Evolutionary conservation across 169 alveolate genomes (phyloP), one percentile per base, ranked within the genome.

Genomic region (Fabrea salina): DNA sequence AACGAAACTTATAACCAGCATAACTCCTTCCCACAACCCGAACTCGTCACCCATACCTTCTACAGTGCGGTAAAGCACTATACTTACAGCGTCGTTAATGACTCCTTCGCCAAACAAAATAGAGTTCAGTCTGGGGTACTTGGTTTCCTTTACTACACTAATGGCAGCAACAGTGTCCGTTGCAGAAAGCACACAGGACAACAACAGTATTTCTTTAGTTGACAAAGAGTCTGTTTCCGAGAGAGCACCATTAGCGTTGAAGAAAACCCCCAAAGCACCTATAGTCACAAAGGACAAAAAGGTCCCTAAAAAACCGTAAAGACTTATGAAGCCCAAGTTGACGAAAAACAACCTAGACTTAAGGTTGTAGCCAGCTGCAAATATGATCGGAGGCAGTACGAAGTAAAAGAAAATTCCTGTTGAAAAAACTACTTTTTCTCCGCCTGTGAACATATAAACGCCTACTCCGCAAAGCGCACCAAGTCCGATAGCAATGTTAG

Each of bases 81-180:
- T 88, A 37, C 87, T 47, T 8, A 89, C 93, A 7, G 95, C 94
- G 86, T 92, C 96, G 84, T 92, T 92, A 11, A 92, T 91, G 0
- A 89, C 93, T 6, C 96, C 96, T 83, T 92, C 96, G 22, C 96
- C 96, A 72, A 92, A 92, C 49, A 92, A 79, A 43, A 92, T 88
- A 5, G 91, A 82, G 75, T 89, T 87, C 16, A 92, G 84, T 51
- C 80, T 86, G 32, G 96, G 96, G 41, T 76, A 91, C 30, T 84
- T 79, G 44, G 77, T 88, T 64, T 92, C 96, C 49, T 92, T 90
- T 39, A 92, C 89, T 53, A 92, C 82, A 13, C 94, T 87, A 5
- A 92, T 87, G 3, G 96, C 96, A 0, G 96, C 96, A 0, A 92
- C 93, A n/a, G 95, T 86, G 80, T 92, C 96, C 16, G 96, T 89